Evolutionary conservation across 805 yeast species (phyloP).

Genomic region (Sugiyamaella boreocaroliniensis): DNA sequence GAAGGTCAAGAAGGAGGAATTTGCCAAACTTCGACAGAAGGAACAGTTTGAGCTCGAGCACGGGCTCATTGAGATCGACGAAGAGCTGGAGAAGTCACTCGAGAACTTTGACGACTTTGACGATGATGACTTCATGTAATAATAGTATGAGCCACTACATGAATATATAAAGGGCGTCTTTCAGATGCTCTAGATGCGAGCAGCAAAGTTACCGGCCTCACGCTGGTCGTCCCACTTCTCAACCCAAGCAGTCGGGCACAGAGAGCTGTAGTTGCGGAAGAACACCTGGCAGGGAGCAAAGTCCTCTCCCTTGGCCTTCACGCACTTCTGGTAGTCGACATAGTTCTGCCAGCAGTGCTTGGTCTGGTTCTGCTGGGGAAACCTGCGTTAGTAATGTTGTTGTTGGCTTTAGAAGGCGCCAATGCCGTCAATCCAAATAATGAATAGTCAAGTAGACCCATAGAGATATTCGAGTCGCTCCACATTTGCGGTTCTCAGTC

Average conservation of each 20-base stretch:
- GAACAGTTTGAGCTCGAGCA: not conserved
- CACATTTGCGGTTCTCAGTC: not conserved
- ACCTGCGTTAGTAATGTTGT: constrained; percentile 40
- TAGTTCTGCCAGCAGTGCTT: constrained; percentile 98
- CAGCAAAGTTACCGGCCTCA: constrained; percentile 50
- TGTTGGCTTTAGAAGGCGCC: too few species aligned
- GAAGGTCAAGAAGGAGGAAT: constrained; percentile 21
- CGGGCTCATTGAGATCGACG: not conserved
- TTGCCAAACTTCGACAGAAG: constrained; percentile 25
- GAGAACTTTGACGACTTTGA: constrained; percentile 42
- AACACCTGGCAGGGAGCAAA: constrained; percentile 96
- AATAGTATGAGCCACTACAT: not conserved
- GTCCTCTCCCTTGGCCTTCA: constrained; percentile 94
- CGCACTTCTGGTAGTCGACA: constrained; percentile 96
- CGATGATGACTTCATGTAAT: constrained; percentile 51
- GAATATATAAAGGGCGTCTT: not conserved
- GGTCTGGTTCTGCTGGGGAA: constrained; percentile 96
- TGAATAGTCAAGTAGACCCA: too few species aligned
- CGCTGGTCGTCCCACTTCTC: constrained; percentile 39
- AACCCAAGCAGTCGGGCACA: constrained; percentile 36
- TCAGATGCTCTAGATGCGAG: constrained; percentile 18
- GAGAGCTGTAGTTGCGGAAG: constrained; percentile 80
- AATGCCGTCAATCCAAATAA: not conserved
- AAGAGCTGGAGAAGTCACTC: constrained; percentile 26
- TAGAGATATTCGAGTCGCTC: not conserved